Base-by-base conservation (phyloP, 768 basidiomycete genomes). In the Mycena metata region DNA sequence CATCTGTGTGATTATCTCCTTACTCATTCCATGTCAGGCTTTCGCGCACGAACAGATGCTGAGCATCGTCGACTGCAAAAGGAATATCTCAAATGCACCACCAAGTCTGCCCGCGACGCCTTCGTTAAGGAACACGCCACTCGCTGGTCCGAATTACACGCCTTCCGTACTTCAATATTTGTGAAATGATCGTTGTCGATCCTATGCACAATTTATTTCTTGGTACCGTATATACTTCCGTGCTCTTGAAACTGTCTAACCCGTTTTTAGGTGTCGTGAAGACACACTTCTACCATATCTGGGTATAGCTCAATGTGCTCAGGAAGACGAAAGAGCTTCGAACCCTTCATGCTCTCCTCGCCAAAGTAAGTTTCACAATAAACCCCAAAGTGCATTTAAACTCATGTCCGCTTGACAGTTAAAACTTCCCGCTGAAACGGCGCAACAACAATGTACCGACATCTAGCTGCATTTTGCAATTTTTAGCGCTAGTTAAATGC, bases 51-150 rank as follows among this genome's bases (percentile, higher is more conserved):
- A 54, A 51, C n/a, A n/a, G n/a, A n/a, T n/a, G n/a, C n/a, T n/a
- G 0, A 66, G 74, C 2, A 73, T 72, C 5, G 39, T 76, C 33
- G 58, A 26, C 0, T 51, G 71, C 30, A 30, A 30, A 30, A 30
- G 7, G 21, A 49, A 24, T 49, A 49, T 10, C 47, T 9, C 8
- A 49, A 49, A 49, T 23, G n/a, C 21, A 49, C n/a, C 2, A 49
- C n/a, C 21, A 49, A 49, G 11, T 2, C 47, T 6, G n/a, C n/a
- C 12, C n/a, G 47, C 2, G 47, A 21, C 21, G 23, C n/a, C n/a
- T 49, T 49, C 47, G n/a, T 49, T 23, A 49, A 49, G 13, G 3
- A 7, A 21, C n/a, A 49, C 13, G 47, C 47, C 1, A 49, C 47
- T 23, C n/a, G 47, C n/a, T 49, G 23, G n/a, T 21, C 47, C 11